These are phyloP conservation scores for Liquidambar formosana DNA, from an alignment of 164 flowering plant species.

Conservation along the genomic window DNA sequence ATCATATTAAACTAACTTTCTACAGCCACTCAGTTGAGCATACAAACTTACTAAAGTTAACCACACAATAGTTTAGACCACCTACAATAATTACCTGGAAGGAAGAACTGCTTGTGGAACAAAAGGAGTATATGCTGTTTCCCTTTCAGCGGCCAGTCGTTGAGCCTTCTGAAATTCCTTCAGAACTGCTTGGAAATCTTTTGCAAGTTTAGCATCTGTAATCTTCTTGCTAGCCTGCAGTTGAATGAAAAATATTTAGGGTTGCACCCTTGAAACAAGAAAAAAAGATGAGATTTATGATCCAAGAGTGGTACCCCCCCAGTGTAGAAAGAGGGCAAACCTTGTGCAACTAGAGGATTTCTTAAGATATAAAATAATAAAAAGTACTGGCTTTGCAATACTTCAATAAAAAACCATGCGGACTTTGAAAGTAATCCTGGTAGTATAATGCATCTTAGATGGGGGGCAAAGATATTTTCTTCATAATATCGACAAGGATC, in stretches of 20 bases:
- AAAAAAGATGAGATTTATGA: not conserved
- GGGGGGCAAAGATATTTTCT: not conserved
- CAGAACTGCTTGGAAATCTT: conserved; percentile 71
- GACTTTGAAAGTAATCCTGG: not conserved
- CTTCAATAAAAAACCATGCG: not conserved
- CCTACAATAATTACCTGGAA: conserved; percentile 39
- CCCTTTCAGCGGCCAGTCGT: conserved; percentile 71
- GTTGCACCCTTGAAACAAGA: not conserved
- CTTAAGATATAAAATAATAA: not conserved
- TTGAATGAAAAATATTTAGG: not conserved
- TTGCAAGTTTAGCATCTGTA: conserved; percentile 77
- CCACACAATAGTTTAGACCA: not conserved
- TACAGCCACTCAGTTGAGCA: not conserved
- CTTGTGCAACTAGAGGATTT: not conserved
- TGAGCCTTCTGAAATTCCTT: conserved; percentile 78
- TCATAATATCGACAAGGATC: no score
- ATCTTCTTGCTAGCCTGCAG: conserved; percentile 68
- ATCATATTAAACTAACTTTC: not conserved
- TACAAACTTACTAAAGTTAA: not conserved
- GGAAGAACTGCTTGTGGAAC: conserved; percentile 56
- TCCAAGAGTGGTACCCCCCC: not conserved
- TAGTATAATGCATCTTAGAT: not conserved
- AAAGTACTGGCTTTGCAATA: not conserved
- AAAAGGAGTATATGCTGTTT: conserved; percentile 64
- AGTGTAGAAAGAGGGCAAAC: not conserved